Percentiles rank a stretch among this genome's conserved stretches.
These are phyloP conservation scores for Tylopilus balloui DNA, from an alignment of 768 basidiomycete species.

Conservation along the genomic window DNA sequence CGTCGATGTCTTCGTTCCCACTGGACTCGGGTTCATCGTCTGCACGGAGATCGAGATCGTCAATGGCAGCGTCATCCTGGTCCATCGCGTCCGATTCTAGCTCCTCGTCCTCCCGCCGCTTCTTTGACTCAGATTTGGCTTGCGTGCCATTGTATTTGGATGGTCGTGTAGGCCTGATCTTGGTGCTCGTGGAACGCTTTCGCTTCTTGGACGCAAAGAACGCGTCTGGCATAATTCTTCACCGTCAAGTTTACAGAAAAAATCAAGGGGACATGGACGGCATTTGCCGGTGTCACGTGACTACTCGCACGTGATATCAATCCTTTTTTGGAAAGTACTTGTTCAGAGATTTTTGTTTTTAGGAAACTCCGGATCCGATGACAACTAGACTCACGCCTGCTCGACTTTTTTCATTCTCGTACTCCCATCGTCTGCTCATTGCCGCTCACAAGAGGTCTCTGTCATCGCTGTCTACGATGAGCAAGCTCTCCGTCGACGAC, in stretches of 20 bases:
- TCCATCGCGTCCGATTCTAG: constrained; percentile 58
- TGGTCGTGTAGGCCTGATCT: constrained; percentile 18
- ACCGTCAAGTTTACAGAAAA: constrained; percentile 14
- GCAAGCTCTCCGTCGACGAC: constrained; percentile 56
- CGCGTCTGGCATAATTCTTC: constrained; percentile 74
- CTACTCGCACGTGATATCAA: neutral
- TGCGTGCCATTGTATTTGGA: constrained; percentile 25
- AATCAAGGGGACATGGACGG: constrained; percentile 12
- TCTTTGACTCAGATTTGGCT: constrained; percentile 21
- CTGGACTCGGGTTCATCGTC: constrained; percentile 55
- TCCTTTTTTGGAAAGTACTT: constrained; percentile 1
- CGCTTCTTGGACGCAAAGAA: constrained; percentile 75
- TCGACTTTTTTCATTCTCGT: constrained; percentile 5
- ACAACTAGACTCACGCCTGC: neutral
- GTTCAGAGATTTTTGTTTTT: neutral
- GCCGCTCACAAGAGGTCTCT: constrained; percentile 1
- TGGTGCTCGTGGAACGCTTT: constrained; percentile 41
- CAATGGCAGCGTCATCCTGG: constrained; percentile 50
- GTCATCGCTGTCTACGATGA: constrained; percentile 36
- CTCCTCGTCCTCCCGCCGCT: constrained; percentile 51
- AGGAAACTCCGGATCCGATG: constrained; percentile 11
- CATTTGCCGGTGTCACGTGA: constrained; percentile 17
- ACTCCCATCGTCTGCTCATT: neutral
- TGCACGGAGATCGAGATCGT: constrained; percentile 70
- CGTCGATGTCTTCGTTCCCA: constrained; percentile 80